phyloP scores from a whole-genome alignment of 306 rosid genomes.

The Fagus crenata region DNA sequence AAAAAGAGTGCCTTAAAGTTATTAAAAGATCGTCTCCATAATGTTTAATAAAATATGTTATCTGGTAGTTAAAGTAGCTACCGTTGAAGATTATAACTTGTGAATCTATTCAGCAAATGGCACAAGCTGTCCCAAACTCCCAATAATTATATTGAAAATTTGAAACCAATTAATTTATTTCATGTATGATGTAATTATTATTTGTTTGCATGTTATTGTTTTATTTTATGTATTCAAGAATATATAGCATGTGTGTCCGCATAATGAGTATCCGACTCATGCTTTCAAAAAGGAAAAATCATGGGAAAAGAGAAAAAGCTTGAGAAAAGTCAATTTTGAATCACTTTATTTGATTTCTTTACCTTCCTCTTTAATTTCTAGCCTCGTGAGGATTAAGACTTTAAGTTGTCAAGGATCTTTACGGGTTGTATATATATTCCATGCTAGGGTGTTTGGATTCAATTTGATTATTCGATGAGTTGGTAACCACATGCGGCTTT shows the following conservation, averaged over 20 bases:
- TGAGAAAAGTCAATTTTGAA: not conserved
- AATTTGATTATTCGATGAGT: not conserved
- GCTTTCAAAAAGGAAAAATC: slow-evolving; percentile 24
- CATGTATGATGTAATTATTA: not conserved
- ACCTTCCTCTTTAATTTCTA: not conserved
- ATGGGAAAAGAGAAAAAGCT: slow-evolving; percentile 12
- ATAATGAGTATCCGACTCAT: not conserved
- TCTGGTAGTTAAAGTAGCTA: slow-evolving; percentile 40
- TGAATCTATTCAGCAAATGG: slow-evolving; percentile 31
- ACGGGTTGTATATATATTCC: slow-evolving; percentile 19
- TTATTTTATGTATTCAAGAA: not conserved
- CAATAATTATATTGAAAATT: not conserved
- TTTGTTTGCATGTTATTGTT: not conserved
- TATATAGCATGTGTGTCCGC: not conserved
- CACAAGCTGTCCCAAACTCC: slow-evolving; percentile 18
- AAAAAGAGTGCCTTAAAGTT: not conserved
- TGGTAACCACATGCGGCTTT: slow-evolving; percentile 8
- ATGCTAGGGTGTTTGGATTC: not conserved
- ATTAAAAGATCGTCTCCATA: not conserved
- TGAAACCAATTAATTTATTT: not conserved
- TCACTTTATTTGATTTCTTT: not conserved
- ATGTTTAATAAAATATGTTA: slow-evolving; percentile 28
- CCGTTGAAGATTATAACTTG: slow-evolving; percentile 20
- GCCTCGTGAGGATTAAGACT: not conserved
- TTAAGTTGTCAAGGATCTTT: slow-evolving; percentile 1